Evolutionary conservation across 805 yeast species (phyloP).

Genomic region (Yarrowia divulgata): DNA sequence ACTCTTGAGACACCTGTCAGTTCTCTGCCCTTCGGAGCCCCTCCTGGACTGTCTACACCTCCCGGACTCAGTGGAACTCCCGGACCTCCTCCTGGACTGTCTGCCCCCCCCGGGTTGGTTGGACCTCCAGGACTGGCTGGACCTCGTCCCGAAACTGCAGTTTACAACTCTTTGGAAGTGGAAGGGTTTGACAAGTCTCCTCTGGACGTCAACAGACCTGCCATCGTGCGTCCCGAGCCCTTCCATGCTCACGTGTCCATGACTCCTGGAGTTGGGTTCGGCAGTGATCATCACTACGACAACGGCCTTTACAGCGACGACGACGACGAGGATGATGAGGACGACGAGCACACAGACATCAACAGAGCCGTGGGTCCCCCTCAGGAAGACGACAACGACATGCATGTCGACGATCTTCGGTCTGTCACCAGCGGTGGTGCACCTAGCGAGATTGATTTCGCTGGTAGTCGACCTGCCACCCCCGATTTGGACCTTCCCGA

Average conservation of each 20-base stretch:
- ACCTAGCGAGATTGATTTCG: slow-evolving; percentile 31
- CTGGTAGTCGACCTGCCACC: slow-evolving; percentile 36
- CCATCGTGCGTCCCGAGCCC: slow-evolving; percentile 8
- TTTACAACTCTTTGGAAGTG: slow-evolving; percentile 5
- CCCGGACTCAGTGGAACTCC: neutral
- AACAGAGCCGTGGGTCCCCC: slow-evolving; percentile 14
- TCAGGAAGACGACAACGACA: slow-evolving; percentile 13
- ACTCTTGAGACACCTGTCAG: neutral
- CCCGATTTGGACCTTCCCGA: slow-evolving; percentile 20
- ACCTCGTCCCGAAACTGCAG: slow-evolving; percentile 20
- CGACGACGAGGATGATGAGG: neutral
- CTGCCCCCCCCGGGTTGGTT: neutral
- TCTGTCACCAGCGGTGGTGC: slow-evolving; percentile 13
- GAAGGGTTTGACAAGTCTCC: slow-evolving; percentile 20
- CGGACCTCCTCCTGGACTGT: slow-evolving; percentile 2
- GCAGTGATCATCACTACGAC: neutral
- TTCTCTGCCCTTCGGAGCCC: neutral
- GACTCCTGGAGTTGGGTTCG: slow-evolving; percentile 21
- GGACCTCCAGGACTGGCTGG: slow-evolving; percentile 8
- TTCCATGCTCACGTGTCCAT: slow-evolving; percentile 22
- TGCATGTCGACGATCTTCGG: slow-evolving; percentile 19
- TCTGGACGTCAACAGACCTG: slow-evolving; percentile 1
- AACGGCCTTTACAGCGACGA: neutral
- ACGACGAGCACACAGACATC: neutral
- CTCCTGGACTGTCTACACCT: slow-evolving; percentile 3